phyloP scores from a whole-genome alignment of 2,329 filamentous ascomycete genomes.

The Pyricularia sp. region DNA sequence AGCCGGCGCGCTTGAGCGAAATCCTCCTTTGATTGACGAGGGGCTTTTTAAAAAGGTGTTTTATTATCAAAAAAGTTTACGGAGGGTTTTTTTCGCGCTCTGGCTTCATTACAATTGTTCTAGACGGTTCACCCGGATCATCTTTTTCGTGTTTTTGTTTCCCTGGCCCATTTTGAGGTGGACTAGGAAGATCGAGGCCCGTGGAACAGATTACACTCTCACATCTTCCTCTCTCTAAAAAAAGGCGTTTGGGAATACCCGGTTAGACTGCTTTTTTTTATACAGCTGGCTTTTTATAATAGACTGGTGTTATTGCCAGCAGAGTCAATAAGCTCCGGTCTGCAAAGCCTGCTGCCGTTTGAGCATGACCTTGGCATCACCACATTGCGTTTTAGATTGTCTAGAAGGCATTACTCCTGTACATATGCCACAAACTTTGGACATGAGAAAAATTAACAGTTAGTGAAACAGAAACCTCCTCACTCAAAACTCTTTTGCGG shows the following conservation, averaged over 20 bases:
- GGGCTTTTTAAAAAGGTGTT: not conserved
- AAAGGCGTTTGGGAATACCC: slow-evolving; percentile 7
- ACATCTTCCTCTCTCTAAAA: not conserved
- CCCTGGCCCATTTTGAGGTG: not conserved
- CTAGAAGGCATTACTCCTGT: not conserved
- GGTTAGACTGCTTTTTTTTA: not conserved
- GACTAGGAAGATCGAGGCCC: not conserved
- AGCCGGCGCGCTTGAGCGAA: not conserved
- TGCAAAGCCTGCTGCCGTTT: not conserved
- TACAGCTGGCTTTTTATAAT: not conserved
- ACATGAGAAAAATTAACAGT: not conserved
- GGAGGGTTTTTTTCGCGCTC: not conserved
- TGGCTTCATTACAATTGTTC: not conserved
- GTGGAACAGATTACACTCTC: not conserved
- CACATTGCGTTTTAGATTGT: not conserved
- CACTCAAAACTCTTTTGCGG: not conserved
- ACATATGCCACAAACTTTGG: not conserved
- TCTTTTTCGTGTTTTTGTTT: not conserved
- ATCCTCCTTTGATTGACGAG: not conserved
- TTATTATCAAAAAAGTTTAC: not conserved
- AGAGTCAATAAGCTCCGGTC: not conserved
- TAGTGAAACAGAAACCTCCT: not conserved
- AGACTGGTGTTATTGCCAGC: not conserved
- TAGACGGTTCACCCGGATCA: not conserved
- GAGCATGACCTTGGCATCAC: not conserved